phyloP scores from a whole-genome alignment of 2,329 filamentous ascomycete species.

The Aspergillus sp. region DNA sequence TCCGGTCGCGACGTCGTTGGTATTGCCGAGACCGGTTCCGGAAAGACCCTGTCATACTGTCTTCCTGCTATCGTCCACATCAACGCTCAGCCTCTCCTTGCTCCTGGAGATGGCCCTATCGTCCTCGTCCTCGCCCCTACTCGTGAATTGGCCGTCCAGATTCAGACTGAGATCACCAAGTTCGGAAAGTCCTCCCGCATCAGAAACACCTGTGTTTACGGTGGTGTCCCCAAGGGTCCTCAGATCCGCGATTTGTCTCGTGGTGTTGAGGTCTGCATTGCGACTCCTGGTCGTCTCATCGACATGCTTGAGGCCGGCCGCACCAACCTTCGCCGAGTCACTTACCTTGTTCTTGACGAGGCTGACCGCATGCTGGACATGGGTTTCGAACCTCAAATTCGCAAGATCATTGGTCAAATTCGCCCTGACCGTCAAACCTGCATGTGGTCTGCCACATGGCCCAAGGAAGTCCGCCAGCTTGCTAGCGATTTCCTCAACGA shows the following conservation, averaged over 20 bases:
- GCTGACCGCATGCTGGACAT: conserved; percentile 99
- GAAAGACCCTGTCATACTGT: conserved; percentile 98
- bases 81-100: conserved; percentile 95
- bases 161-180: conserved; percentile 97
- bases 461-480: conserved; percentile 93
- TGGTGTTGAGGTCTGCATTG: conserved; percentile 98
- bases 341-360: conserved; percentile 97
- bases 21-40: conserved; percentile 98
- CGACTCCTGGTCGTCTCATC: conserved; percentile 94
- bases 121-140: conserved; percentile 95
- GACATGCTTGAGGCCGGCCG: conserved; percentile 98
- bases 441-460: conserved; percentile 99
- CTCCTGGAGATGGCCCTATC: conserved; percentile 93
- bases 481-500: conserved; percentile 88
- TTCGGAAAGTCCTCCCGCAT: conserved; percentile 98
- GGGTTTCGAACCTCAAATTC: conserved; percentile 99
- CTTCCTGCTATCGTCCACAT: conserved; percentile 98
- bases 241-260: conserved; percentile 94
- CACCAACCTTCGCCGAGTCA: conserved; percentile 96
- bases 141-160: conserved; percentile 96
- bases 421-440: conserved; percentile 97
- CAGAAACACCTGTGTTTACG: conserved; percentile 97
- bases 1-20: conserved; percentile 97
- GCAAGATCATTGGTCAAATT: conserved; percentile 97
- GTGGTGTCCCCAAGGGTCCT: conserved; percentile 95